Base-by-base conservation (phyloP, 2,329 filamentous ascomycete genomes). In the Fusarium sp. region DNA sequence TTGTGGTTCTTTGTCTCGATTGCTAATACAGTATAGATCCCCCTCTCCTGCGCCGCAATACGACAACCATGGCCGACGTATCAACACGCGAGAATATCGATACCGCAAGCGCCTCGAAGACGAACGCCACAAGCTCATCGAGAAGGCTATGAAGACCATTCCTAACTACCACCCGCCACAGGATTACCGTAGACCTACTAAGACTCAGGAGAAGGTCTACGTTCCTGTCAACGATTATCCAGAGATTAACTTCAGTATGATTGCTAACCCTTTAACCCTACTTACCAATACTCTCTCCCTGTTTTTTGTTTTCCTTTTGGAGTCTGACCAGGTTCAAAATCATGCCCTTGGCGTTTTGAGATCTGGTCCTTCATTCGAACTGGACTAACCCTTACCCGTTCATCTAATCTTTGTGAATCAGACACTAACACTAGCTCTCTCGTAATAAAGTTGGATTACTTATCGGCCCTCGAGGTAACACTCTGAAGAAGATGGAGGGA, bases 221-320 rank as follows among this genome's bases (percentile, higher is more conserved):
- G 96, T 99, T 81, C 96, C 96, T 80, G 96, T 99, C 85, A 99
- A 99, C 89, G 96, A 99, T 83, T 99, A 99, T 82, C 96, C 96
- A 87, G 96, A 99, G 83, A 98, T 99, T 90, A 99, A 99, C 91
- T 99, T 99, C 93, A 99, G 96, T 99, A 97, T 95, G 95, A 95
- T 96, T 94, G 91, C 94, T 97, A 97, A 97, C 93, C 94, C 93
- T 94, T 71, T 90, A 91, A 92, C 89, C 85, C 89, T 92, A 90
- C 92, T 83, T 82, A 84, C 79, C 83, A 73, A 72, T 57, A 40
- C 59, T 57, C 78, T 76, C 71, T 71, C 75, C 56, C 68, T 75
- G 75, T 71, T 76, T 77, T 77, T 75, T 75, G 75, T 71, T 77
- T 77, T 76, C 76, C 71, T 75, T 76, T 77, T 82, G 78, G 81